A percentile compares a stretch with the other conserved stretches of the same genome.
These are phyloP conservation scores for Cladosporium phlei DNA, from an alignment of 2,329 filamentous ascomycete species.

Conservation along the genomic window DNA sequence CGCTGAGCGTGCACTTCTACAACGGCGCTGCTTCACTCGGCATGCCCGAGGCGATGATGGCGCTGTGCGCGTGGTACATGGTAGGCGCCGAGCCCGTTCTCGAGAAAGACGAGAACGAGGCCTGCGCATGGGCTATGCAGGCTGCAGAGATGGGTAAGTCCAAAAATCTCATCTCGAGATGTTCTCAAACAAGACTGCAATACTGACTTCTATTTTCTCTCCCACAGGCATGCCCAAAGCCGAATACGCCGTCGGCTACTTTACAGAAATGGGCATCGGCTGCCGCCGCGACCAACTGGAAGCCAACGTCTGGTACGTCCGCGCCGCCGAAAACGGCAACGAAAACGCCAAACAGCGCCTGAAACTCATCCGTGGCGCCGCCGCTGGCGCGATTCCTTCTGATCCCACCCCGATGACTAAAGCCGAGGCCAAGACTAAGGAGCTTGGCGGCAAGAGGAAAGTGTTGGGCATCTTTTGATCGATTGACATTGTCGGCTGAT, in stretches of 20 bases:
- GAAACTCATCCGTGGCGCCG: slow-evolving; percentile 78
- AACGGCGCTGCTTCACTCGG: slow-evolving; percentile 83
- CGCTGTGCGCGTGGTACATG: slow-evolving; percentile 97
- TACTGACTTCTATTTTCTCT: not conserved
- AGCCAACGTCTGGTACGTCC: slow-evolving; percentile 97
- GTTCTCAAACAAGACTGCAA: not conserved
- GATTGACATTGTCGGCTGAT: no score
- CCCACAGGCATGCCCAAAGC: slow-evolving; percentile 59
- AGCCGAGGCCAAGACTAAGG: slow-evolving; percentile 28
- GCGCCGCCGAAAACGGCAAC: slow-evolving; percentile 86
- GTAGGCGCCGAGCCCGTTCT: slow-evolving; percentile 87
- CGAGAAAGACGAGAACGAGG: slow-evolving; percentile 92
- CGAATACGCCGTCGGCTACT: slow-evolving; percentile 94
- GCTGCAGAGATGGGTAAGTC: slow-evolving; percentile 80
- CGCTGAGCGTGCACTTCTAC: slow-evolving; percentile 95
- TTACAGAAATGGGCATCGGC: slow-evolving; percentile 97
- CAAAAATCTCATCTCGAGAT: slow-evolving; percentile 14
- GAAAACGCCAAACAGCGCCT: slow-evolving; percentile 83
- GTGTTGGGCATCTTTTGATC: slow-evolving; percentile 28
- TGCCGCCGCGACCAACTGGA: slow-evolving; percentile 91
- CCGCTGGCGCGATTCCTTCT: slow-evolving; percentile 53
- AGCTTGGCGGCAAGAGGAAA: slow-evolving; percentile 29
- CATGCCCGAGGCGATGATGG: slow-evolving; percentile 91
- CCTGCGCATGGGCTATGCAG: slow-evolving; percentile 89
- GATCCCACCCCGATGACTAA: slow-evolving; percentile 38